A percentile compares a stretch with the other conserved stretches of the same genome.
Conservation (phyloP, 257 asterid species). For the Cinchona pubescens region DNA sequence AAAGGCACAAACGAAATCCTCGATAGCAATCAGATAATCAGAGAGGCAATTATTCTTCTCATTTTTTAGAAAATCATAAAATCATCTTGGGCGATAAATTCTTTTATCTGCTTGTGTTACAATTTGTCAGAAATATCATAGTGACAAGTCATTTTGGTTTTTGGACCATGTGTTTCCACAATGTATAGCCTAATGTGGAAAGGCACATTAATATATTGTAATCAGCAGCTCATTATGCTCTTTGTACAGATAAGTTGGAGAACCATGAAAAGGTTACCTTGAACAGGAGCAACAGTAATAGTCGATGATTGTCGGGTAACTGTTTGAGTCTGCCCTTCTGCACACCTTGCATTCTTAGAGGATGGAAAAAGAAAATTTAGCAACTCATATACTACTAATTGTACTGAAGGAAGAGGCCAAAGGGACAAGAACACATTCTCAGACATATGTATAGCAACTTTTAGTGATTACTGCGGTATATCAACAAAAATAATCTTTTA, state of each 20-base stretch:
- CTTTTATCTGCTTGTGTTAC: neutral
- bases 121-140: neutral
- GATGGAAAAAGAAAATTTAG: constrained; percentile 1
- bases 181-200: too few relatives aligned
- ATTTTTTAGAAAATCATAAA: too few relatives aligned
- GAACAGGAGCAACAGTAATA: constrained; percentile 79
- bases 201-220: neutral
- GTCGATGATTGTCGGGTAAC: constrained; percentile 84
- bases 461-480: too few relatives aligned
- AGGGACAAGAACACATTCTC: neutral
- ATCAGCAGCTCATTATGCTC: neutral
- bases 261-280: constrained; percentile 44
- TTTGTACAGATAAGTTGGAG: too few relatives aligned
- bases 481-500: neutral
- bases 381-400: neutral
- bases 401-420: neutral
- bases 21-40: neutral
- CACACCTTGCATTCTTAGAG: constrained; percentile 74
- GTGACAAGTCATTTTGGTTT: neutral
- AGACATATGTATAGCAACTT: neutral
- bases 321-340: constrained; percentile 82
- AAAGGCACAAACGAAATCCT: neutral
- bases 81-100: neutral
- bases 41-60: too few relatives aligned
- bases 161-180: too few relatives aligned